Conservation (phyloP, 2,329 filamentous ascomycete genomes). For the Huntiella abstrusa region DNA sequence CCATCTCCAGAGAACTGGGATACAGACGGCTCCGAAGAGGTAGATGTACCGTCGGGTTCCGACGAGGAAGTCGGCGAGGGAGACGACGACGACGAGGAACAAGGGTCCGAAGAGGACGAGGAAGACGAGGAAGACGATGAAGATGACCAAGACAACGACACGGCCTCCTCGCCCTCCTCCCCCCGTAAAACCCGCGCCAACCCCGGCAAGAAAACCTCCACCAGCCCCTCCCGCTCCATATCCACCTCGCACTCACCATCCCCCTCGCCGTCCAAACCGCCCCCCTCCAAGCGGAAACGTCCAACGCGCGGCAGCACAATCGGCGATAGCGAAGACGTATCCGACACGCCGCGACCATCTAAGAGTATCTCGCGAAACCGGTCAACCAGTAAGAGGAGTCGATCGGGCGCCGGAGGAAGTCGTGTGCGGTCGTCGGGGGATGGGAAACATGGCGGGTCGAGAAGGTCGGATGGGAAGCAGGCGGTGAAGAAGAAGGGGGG, state of each 20-base stretch:
- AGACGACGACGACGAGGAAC: background rate
- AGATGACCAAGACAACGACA: background rate
- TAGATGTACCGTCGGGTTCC: too few relatives aligned
- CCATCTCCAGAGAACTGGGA: constrained; percentile 5
- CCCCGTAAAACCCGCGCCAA: background rate
- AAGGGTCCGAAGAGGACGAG: background rate
- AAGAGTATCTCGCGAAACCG: constrained; percentile 19
- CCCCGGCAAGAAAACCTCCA: too few relatives aligned
- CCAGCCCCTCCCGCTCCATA: constrained; percentile 1
- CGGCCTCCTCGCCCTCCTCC: constrained; percentile 14
- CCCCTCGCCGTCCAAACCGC: background rate
- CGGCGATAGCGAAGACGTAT: constrained; percentile 33
- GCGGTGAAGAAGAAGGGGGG: constrained; percentile 19
- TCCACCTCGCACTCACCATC: background rate
- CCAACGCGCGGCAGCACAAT: constrained; percentile 23
- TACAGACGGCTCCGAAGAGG: background rate
- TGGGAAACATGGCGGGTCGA: constrained; percentile 22
- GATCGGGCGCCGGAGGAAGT: background rate
- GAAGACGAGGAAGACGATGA: background rate
- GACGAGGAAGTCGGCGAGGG: background rate
- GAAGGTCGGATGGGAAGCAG: constrained; percentile 18
- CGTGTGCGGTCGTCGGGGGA: constrained; percentile 17
- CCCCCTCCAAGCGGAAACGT: background rate
- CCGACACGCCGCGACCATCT: constrained; percentile 17
- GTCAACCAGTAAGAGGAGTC: constrained; percentile 15